Base-by-base conservation (phyloP, 495 filamentous ascomycete species). In the Trichoderma parareesei region DNA sequence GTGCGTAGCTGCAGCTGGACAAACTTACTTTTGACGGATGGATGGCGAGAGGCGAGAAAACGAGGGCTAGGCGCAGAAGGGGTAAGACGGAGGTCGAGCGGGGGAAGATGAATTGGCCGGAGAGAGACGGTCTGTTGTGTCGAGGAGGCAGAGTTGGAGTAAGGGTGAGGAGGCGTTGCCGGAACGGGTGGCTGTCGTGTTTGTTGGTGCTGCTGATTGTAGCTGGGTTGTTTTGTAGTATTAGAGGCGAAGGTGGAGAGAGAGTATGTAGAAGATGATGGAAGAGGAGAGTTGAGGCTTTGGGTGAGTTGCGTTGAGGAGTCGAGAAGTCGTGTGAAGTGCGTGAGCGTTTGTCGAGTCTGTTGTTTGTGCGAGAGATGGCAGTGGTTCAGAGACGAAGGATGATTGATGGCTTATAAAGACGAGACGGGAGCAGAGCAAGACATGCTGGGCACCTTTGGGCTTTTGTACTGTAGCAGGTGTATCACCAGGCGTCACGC, bases 31-130 rank as follows among this genome's bases (percentile, higher is more conserved):
- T 40, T 61, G 46, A 49, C 20, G 60, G 60, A 61, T 14, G 38
- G 60, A 41, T 61, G 60, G 60, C 11, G 38, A 13, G 60, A 61
- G 38, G 38, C 60, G 60, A 61, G 8, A 61, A 41, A 27, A 41
- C 16, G 60, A 40, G 5, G 13, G 37, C 38, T 61, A 40, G 38
- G 38, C 41, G 60, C 41, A 40, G 38, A 61, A 43, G 18, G 38
- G 60, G 60, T 40, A 61, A 43, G 60, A 61, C 41, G 60, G 60
- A 43, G 35, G 60, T n/a, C 41, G 60, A 40, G 60, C 16, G 60
- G 27, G 60, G 60, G 35, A 16, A 38, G 60, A 40, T 18, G 60
- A 60, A 38, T 38, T 60, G 35, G 57, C 14, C 27, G 55, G 37
- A 60, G 55, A 13, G 35, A 20, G 35, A 40, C 10, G 60, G 37